These are phyloP conservation scores for Backusella tarrabulga DNA, from an alignment of 192 early-diverging fungal genomes.

Conservation along the genomic window DNA sequence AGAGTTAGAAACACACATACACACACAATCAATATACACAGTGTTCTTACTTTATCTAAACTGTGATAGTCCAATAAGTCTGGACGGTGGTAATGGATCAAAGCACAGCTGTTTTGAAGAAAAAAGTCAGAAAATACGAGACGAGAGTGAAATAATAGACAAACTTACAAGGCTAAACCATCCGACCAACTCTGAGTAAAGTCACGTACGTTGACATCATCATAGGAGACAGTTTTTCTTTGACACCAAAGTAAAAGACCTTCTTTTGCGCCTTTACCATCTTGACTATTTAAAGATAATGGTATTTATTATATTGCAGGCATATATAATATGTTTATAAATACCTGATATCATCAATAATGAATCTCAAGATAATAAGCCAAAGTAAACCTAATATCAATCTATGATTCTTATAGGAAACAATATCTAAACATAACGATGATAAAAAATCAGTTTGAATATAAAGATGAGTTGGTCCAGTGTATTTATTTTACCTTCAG, in stretches of 20 bases:
- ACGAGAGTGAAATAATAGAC: neutral
- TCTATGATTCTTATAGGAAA: conserved; percentile 81
- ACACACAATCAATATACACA: neutral
- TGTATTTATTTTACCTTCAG: conserved; percentile 61
- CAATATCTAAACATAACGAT: conserved; percentile 69
- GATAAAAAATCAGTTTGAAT: neutral
- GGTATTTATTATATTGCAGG: neutral
- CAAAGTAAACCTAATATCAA: conserved; percentile 95
- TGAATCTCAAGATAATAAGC: conserved; percentile 96
- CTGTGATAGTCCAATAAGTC: conserved; percentile 88
- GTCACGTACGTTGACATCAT: conserved; percentile 86
- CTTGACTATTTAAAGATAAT: conserved; percentile 57
- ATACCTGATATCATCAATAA: conserved; percentile 89
- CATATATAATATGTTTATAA: neutral
- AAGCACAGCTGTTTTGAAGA: conserved; percentile 63
- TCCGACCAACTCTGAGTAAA: conserved; percentile 94
- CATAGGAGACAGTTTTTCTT: conserved; percentile 86
- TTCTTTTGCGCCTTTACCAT: conserved; percentile 95
- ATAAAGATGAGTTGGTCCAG: no score
- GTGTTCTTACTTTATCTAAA: conserved; percentile 66
- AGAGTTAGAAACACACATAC: neutral
- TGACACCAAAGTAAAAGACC: conserved; percentile 98
- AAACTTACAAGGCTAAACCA: conserved; percentile 84
- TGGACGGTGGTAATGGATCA: conserved; percentile 97
- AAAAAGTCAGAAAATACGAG: neutral